Evolutionary conservation across 1,284 basidiomycete genomes (phyloP), one percentile per base, ranked within the genome.

Genomic region (Psilocybe mexicana): DNA sequence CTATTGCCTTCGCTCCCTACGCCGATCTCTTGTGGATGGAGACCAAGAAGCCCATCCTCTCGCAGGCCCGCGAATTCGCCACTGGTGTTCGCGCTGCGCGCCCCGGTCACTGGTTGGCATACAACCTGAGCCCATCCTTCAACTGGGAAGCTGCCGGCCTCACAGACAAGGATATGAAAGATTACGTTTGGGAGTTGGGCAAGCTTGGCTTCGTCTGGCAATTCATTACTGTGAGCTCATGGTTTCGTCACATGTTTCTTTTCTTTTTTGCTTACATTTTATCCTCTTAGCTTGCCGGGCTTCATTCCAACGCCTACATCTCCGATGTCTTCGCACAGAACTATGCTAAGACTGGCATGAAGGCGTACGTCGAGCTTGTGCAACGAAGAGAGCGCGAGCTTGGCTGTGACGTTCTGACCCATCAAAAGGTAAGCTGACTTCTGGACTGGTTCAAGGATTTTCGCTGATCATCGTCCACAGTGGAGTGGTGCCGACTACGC

Each of bases 251-350:
- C 26, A 44, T 43, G 6, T 38, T 46, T 33, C n/a, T 6, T 38
- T 46, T 33, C n/a, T 38, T 12, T 14, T 23, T 49, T 63, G 35
- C 54, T 50, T n/a, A 23, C 24, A 54, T 66, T 50, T 49, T 38
- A 54, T 67, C 52, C 64, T 14, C 54, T 65, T 45, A 94, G 93
- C 93, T 98, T 59, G 96, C 87, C 56, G 97, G 97, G 63, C 82
- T 98, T 54, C 96, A 99, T 75, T 96, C 95, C 65, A 98, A 96
- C 76, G 96, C 90, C 40, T 97, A 95, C 77, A 99, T 99, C 73
- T 94, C 90, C 66, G 95, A 98, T 73, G 77, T 91, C 42, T 98
- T 99, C 73, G 95, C 96, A 14, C 77, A 86, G 67, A 83, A 88
- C 50, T 99, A 89, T 71, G 88, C 93, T 46, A 89, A 86, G 72